These are phyloP conservation scores for Scenedesmus sp. DNA, from an alignment of 163 green algal species.

Conservation along the genomic window DNA sequence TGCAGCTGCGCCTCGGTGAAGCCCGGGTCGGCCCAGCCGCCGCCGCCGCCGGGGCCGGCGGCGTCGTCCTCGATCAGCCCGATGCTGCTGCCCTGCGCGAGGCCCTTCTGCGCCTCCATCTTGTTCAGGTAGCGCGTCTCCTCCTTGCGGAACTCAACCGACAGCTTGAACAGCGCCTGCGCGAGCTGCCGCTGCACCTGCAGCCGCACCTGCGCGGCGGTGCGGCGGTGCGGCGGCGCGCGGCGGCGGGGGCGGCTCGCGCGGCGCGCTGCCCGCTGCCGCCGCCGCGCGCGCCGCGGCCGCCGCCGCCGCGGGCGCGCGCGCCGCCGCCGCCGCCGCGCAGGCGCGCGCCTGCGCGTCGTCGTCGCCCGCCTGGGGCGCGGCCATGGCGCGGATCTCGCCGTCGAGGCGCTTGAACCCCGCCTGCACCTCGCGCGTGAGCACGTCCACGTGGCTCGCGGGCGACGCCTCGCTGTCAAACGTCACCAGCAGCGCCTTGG, in stretches of 20 bases:
- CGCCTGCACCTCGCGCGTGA: conserved; percentile 58
- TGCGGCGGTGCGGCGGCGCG: too few relatives aligned
- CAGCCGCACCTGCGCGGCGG: conserved; percentile 56
- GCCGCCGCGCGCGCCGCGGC: too few relatives aligned
- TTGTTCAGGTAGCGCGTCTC: conserved; percentile 93
- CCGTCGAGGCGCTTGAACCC: conserved; percentile 54
- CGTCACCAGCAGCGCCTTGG: conserved; percentile 54
- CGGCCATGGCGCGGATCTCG: conserved; percentile 49
- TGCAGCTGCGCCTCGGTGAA: conserved; percentile 73
- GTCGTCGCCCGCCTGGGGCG: conserved; percentile 10
- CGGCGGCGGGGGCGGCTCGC: too few relatives aligned
- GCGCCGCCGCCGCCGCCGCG: too few relatives aligned
- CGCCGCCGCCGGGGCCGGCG: conserved; percentile 2
- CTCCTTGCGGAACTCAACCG: conserved; percentile 92
- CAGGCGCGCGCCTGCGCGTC: conserved; percentile 24
- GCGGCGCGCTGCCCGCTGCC: too few relatives aligned
- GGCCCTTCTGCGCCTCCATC: conserved; percentile 83
- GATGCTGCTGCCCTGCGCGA: conserved; percentile 56
- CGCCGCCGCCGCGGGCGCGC: too few relatives aligned
- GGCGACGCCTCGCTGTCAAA: conserved; percentile 55
- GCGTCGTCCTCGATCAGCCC: conserved; percentile 71
- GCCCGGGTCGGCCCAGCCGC: conserved; percentile 69
- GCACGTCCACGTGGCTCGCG: conserved; percentile 48
- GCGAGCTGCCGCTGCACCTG: conserved; percentile 78
- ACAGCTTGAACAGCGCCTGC: conserved; percentile 82